Evolutionary conservation across 2,329 filamentous ascomycete species (phyloP), one percentile per base, ranked within the genome.

Genomic region (Raffaelea arxii): DNA sequence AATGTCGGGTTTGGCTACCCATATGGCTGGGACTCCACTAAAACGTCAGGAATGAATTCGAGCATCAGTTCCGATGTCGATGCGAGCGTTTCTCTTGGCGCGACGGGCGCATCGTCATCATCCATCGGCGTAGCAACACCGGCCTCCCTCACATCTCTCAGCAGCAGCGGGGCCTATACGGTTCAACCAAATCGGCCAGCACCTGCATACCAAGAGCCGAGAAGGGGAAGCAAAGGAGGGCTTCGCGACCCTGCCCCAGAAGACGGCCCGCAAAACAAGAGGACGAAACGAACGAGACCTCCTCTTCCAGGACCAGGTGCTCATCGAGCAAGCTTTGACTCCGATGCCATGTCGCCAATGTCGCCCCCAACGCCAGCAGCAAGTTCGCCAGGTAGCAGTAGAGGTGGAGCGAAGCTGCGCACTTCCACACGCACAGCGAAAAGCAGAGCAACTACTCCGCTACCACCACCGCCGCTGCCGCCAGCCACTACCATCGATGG

Each of bases 331-430:
- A 46, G 44, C n/a, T 27, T 46, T n/a, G 22, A 39, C 22, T 42
- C 44, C 19, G 27, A 50, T 22, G 25, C 46, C 4, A 3, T 38
- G 16, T 25, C 42, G 14, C 42, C 32, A 14, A 30, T 32, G 21
- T 36, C 38, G 9, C 25, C 37, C 2, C 19, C 44, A 23, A 19
- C 36, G 21, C 12, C 25, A n/a, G 37, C 38, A 4, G 9, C 25
- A 14, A 41, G 41, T 14, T 43, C 40, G 6, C 23, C 30, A 39
- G 21, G 38, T 16, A 25, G 22, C 14, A 25, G 11, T n/a, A 37
- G 44, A 5, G 16, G 47, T 51, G 61, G n/a, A 59, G 60, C 21
- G 58, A 56, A 47, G 59, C 59, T 11, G 57, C 59, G 2, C 58
- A 58, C 21, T 54, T 36, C 32, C 14, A 5, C 55, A 4, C 59